Evolutionary conservation across 345 rosid species (phyloP), one percentile per base, ranked within the genome.

Genomic region (Brassica nigra): DNA sequence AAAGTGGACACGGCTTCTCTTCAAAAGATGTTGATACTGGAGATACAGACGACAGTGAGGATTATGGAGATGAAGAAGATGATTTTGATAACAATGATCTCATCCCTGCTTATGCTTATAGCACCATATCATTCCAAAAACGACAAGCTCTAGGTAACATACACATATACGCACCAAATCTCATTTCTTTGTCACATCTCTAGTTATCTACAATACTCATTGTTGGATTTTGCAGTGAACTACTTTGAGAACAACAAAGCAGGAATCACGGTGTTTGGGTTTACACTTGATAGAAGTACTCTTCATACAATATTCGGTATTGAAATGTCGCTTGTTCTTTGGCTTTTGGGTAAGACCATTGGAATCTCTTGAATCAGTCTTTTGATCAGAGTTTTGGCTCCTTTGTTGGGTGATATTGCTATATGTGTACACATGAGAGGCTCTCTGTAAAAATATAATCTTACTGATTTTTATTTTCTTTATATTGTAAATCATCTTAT

Each of bases 241-340:
- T 95, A 93, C 84, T 93, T 93, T 15, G 98, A 95, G 92, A 95
- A 93, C 86, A 95, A 95, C 30, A 83, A 73, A 73, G 94, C 97
- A 5, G 99, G 98, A 73, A 91, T 95, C 66, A 91, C 99, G 0
- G 83, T 95, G 71, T 95, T 84, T 36, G 99, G 98, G 37, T 91
- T 89, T 84, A 88, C 87, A 8, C 84, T 93, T 0, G 98, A 95
- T 67, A 80, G 99, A 82, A 85, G 86, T 77, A 91, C 98, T 5
- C 85, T 95, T 3, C 98, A 90, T 79, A 88, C 97, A 63, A 90
- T 95, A 66, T 93, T 95, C 8, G 94, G 94, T 0, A 85, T 95
- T 11, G 90, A 95, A 82, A 70, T 95, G 64, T 92, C 99, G 34
- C 94, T 95, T 54, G 96, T 95, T 70, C 85, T 95, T 0, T 93